phyloP scores from a whole-genome alignment of 352 stramenopile genomes.

The Thraustochytrium striatum region DNA sequence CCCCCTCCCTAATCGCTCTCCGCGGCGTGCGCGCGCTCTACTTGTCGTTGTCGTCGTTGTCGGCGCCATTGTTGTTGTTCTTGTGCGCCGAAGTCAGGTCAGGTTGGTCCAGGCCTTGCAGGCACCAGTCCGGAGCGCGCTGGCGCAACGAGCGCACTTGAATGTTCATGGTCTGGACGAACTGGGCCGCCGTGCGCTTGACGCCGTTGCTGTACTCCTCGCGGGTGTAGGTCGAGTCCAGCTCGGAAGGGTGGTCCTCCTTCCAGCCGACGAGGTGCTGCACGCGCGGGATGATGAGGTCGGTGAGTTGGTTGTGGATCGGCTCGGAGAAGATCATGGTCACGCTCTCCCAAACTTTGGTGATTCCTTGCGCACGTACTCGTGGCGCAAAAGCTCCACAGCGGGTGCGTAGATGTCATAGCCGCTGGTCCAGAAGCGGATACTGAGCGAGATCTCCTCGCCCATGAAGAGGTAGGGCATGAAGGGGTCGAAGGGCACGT shows the following conservation, averaged over 20 bases:
- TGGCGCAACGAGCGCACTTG: slow-evolving; percentile 36
- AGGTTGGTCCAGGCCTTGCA: slow-evolving; percentile 3
- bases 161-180: slow-evolving; percentile 42
- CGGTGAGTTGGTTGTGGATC: slow-evolving; percentile 44
- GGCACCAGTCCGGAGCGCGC: slow-evolving; percentile 24
- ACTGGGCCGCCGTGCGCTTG: slow-evolving; percentile 27
- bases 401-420: slow-evolving; percentile 73
- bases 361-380: slow-evolving; percentile 69
- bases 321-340: slow-evolving; percentile 61
- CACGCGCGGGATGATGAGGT: slow-evolving; percentile 46
- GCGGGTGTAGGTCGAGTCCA: background rate
- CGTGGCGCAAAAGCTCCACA: slow-evolving; percentile 68
- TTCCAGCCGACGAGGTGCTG: slow-evolving; percentile 43
- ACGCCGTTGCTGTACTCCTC: slow-evolving; percentile 31
- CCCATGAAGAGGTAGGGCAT: slow-evolving; percentile 82
- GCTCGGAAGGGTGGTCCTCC: background rate
- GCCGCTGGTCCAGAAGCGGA: slow-evolving; percentile 67
- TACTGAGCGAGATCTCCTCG: slow-evolving; percentile 71
- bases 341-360: slow-evolving; percentile 79
- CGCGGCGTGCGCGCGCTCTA: no score
- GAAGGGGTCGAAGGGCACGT: slow-evolving; percentile 80
- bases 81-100: background rate
- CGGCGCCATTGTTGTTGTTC: background rate
- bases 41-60: background rate
- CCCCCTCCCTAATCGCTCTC: no score